Conservation (phyloP, 2,329 filamentous ascomycete species). For the Trichoderma afroharzianum region DNA sequence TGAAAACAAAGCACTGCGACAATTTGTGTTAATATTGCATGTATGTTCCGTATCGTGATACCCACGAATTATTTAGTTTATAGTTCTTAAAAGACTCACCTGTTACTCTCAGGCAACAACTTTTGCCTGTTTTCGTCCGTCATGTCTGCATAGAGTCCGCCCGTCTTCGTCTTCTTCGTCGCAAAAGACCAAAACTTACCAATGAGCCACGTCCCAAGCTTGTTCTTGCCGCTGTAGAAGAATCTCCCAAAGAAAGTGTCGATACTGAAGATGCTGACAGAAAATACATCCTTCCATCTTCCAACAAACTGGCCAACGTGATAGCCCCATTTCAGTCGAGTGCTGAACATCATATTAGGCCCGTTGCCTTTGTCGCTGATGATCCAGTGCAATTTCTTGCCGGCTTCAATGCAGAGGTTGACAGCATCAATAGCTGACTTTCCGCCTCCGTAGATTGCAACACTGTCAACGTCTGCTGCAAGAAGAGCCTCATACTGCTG, state of each 20-base stretch:
- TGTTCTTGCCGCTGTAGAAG: background rate
- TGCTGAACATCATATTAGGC: background rate
- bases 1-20: background rate
- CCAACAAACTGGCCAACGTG: conserved; percentile 1
- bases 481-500: background rate
- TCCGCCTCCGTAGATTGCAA: background rate
- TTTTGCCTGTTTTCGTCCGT: background rate
- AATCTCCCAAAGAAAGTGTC: background rate
- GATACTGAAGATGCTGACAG: background rate
- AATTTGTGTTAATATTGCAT: background rate
- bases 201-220: conserved; percentile 1
- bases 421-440: conserved; percentile 1
- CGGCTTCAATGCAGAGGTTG: background rate
- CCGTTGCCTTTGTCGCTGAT: conserved; percentile 4
- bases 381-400: background rate
- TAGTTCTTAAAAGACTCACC: background rate
- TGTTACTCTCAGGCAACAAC: background rate
- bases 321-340: background rate
- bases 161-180: background rate
- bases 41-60: background rate
- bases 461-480: background rate
- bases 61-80: background rate
- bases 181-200: background rate
- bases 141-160: background rate
- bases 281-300: conserved; percentile 2